Conservation (phyloP, 148 eudicot genomes). For the Nepenthes mirabilis region DNA sequence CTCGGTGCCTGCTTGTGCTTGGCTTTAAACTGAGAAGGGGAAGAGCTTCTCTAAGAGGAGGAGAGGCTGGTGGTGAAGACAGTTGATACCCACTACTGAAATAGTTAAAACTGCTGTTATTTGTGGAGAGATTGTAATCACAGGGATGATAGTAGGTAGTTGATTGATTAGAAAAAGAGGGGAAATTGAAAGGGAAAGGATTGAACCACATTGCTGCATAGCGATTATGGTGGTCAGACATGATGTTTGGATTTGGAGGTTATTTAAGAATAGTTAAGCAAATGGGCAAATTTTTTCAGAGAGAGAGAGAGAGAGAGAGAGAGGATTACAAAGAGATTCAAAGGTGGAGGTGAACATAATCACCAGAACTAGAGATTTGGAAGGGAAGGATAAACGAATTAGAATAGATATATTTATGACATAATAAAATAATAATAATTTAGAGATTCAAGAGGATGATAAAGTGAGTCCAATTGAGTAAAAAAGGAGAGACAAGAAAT, state of each 20-base stretch:
- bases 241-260: background rate
- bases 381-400: slow-evolving; percentile 7
- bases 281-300: background rate
- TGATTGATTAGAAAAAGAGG: too few relatives aligned
- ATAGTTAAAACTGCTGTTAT: too few relatives aligned
- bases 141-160: too few relatives aligned
- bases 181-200: too few relatives aligned
- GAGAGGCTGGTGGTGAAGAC: slow-evolving; percentile 32
- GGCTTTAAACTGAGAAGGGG: slow-evolving; percentile 24
- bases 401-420: slow-evolving; percentile 10
- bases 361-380: background rate
- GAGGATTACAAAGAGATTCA: slow-evolving; percentile 6
- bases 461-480: slow-evolving; percentile 6
- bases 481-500: slow-evolving; percentile 31
- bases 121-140: too few relatives aligned
- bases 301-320: slow-evolving; percentile 15
- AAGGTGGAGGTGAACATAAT: slow-evolving; percentile 19
- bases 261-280: background rate
- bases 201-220: too few relatives aligned
- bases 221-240: too few relatives aligned
- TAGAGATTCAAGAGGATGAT: slow-evolving; percentile 1
- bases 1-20: slow-evolving; percentile 25
- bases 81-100: too few relatives aligned
- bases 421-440: background rate
- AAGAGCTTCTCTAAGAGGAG: slow-evolving; percentile 47